Base-by-base conservation (phyloP, 192 early-diverging fungal species). In the Dimargaris xerosporica region DNA sequence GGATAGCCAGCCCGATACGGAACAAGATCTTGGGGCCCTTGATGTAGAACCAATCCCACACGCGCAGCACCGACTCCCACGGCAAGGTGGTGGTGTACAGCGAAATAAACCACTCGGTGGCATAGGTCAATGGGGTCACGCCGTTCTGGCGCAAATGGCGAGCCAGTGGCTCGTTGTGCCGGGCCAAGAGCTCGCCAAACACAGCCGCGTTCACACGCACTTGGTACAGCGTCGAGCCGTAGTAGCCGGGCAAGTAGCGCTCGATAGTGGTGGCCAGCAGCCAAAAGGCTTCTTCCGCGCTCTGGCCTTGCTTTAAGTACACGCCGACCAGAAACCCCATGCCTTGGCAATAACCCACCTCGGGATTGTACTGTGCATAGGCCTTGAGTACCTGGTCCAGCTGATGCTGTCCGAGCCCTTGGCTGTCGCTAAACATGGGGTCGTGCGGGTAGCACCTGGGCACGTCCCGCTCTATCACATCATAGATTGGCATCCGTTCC, bases 21-120 rank as follows among this genome's bases (percentile, higher is more conserved):
- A 91, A 93, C 52, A 94, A 77, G 6, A 85, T 81, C 64, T 97
- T 95, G 53, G 83, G 75, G 0, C 90, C 86, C 74, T 70, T 58
- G 66, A 77, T 87, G 56, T 86, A 80, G 59, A 97, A 89, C 69
- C 91, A 85, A 73, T 97, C 94, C 92, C 92, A 95, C 31, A 97
- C 82, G 16, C 91, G 74, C 44, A 97, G 72, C 1, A 88, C 90
- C 2, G 90, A 80, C 3, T 78, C 71, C 94, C 94, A 97, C 19
- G 92, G 92, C 44, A 95, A 69, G 17, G 85, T 73, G 74, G 86
- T 75, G 5, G 91, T 96, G 63, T 88, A 98, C 6, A 89, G 67
- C 0, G 94, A 94, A 72, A 98, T 73, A 61, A 96, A 94, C 94
- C 94, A 98, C 39, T 88, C 86, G 5, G 94, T 86, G 29, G 90